Evolutionary conservation across 495 filamentous ascomycete species (phyloP).

Genomic region (Neurospora sp.): DNA sequence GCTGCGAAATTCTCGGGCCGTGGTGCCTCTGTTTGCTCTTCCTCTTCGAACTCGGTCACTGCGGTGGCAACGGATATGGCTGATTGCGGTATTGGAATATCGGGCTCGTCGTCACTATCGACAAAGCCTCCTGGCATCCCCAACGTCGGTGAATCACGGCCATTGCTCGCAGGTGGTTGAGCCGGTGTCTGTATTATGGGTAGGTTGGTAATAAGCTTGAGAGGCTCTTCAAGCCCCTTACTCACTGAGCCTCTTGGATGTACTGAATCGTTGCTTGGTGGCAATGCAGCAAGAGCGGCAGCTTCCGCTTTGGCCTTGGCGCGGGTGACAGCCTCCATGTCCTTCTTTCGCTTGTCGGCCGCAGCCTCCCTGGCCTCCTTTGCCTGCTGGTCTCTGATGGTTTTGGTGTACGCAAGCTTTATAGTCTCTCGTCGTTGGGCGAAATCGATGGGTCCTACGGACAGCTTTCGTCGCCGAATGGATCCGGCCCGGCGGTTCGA

Average conservation of each 20-base stretch:
- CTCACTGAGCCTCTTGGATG: neutral
- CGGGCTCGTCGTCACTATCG: constrained; percentile 2
- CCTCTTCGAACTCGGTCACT: constrained; percentile 59
- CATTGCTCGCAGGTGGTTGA: constrained; percentile 1
- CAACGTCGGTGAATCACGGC: constrained; percentile 56
- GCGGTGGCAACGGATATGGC: constrained; percentile 47
- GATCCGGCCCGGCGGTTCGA: constrained; percentile 27
- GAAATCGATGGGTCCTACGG: constrained; percentile 64
- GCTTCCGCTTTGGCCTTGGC: constrained; percentile 25
- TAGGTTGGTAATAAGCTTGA: constrained; percentile 22
- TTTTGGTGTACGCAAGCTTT: constrained; percentile 69
- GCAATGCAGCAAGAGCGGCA: constrained; percentile 11
- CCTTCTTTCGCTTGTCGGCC: constrained; percentile 34
- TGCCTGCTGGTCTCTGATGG: constrained; percentile 58
- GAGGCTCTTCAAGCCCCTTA: constrained; percentile 10
- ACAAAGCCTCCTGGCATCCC: constrained; percentile 54
- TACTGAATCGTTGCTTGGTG: neutral
- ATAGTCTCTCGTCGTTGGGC: constrained; percentile 66
- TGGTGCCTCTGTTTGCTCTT: constrained; percentile 53
- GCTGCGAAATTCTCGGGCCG: constrained; percentile 15
- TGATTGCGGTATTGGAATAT: constrained; percentile 28
- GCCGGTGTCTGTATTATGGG: constrained; percentile 4
- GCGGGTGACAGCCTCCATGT: constrained; percentile 27
- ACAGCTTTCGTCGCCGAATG: constrained; percentile 35
- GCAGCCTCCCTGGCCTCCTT: constrained; percentile 39